phyloP scores from a whole-genome alignment of 305 asterid species.

The Striga hermonthica region DNA sequence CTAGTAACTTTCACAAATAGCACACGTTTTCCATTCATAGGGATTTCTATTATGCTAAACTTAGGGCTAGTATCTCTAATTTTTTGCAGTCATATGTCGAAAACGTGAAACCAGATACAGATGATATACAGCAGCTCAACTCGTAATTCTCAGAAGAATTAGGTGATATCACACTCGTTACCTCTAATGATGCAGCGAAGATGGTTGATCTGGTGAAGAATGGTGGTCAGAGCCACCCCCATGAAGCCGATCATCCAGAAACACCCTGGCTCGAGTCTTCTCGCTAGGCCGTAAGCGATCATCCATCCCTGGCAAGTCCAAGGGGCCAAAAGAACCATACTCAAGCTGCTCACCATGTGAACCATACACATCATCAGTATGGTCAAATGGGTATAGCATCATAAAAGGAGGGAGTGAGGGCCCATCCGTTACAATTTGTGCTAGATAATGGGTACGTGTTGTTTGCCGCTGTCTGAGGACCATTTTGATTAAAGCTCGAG shows the following conservation, averaged over 20 bases:
- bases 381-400: conserved; percentile 82
- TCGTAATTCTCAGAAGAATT: too few species aligned
- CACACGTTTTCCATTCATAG: too few species aligned
- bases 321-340: conserved; percentile 84
- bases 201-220: conserved; percentile 82
- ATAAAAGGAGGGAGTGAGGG: conserved; percentile 68
- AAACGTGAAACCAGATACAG: too few species aligned
- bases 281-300: conserved; percentile 62
- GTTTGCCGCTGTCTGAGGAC: conserved; percentile 57
- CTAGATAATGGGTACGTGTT: conserved; percentile 55
- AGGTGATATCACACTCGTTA: conserved; percentile 27
- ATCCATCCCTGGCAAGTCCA: conserved; percentile 52
- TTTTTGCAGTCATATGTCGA: too few species aligned
- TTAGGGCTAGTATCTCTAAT: too few species aligned
- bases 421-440: conserved; percentile 56
- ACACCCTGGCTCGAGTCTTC: conserved; percentile 49
- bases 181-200: conserved; percentile 83
- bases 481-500: conserved; percentile 55
- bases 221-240: conserved; percentile 55
- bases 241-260: conserved; percentile 61
- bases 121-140: too few species aligned
- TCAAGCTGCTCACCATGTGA: conserved; percentile 78
- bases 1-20: too few species aligned
- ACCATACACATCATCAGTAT: too few species aligned
- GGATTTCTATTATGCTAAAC: too few species aligned